These are phyloP conservation scores for Fonsecaea monophora DNA, from an alignment of 2,329 filamentous ascomycete genomes.

Conservation along the genomic window DNA sequence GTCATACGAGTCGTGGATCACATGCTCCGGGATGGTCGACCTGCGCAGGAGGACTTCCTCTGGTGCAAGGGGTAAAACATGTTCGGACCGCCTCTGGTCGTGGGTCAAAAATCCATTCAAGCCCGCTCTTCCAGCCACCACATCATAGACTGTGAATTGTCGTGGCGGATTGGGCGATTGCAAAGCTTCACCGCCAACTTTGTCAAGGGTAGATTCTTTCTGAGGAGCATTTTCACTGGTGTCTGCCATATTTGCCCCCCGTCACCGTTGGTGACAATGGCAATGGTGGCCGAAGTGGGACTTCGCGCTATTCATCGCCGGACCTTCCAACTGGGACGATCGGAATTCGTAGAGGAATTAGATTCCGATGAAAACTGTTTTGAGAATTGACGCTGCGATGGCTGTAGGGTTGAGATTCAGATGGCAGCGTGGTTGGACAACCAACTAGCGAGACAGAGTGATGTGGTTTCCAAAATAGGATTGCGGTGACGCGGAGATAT, in stretches of 20 bases:
- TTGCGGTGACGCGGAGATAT: too few relatives aligned
- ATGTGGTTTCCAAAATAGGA: too few relatives aligned
- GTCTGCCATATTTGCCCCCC: background rate
- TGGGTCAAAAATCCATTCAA: slow-evolving; percentile 45
- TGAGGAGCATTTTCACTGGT: background rate
- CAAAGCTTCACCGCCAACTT: slow-evolving; percentile 47
- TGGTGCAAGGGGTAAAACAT: slow-evolving; percentile 54
- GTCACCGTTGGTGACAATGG: background rate
- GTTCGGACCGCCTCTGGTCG: slow-evolving; percentile 28
- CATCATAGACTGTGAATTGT: slow-evolving; percentile 59
- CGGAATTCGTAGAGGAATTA: background rate
- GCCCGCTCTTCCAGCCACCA: slow-evolving; percentile 62
- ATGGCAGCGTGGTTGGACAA: background rate
- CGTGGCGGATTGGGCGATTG: slow-evolving; percentile 45
- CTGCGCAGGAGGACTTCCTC: slow-evolving; percentile 66
- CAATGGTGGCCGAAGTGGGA: background rate
- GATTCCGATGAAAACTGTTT: background rate
- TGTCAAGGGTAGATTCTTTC: background rate
- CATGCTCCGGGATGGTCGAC: slow-evolving; percentile 54
- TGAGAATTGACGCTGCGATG: background rate
- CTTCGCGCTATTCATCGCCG: background rate
- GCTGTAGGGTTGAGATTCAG: background rate
- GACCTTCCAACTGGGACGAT: background rate
- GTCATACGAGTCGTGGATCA: slow-evolving; percentile 63
- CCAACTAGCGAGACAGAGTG: background rate